Evolutionary conservation across 345 rosid genomes (phyloP), one percentile per base, ranked within the genome.

Genomic region (Murraya koenigii): DNA sequence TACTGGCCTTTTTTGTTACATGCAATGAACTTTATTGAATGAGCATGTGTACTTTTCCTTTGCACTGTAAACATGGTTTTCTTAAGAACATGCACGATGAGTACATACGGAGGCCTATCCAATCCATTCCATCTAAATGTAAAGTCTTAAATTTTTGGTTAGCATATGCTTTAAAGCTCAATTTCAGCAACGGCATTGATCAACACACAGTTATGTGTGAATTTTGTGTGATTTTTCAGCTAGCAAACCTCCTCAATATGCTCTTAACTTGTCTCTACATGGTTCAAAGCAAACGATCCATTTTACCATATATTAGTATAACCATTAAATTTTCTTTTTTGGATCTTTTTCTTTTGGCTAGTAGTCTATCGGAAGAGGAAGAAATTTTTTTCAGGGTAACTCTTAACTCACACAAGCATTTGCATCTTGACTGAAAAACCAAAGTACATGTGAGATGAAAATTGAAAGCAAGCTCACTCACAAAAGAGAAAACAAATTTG

Each of bases 401-500:
- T 71, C 54, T 38, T 30, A 64, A 58, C 38, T 73, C 26, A 55
- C 26, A 55, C 49, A 44, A 44, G 49, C 49, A 44, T 44, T 44
- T 44, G 49, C 17, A 3, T 63, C 61, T 44, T 61, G 20, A 17
- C 10, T 28, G n/a, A 30, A n/a, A 52, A 41, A 74, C 22, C 41
- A 22, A 28, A 74, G 28, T 61, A 74, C 60, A 75, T 22, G 19
- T 60, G 44, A 75, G n/a, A 47, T 41, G 61, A 63, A 39, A 63
- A 62, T 3, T 32, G 26, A 69, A 68, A 75, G 44, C 54, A 47
- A 75, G 33, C 77, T 74, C 41, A 39, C 44, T 75, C 69, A 47
- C 60, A 30, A 32, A 7, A 75, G 32, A 33, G 59, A 65, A 65
- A 75, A 65, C 78, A 66, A 74, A 74, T 64, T 75, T 55, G 22